Evolutionary conservation across 352 stramenopile species (phyloP).

Genomic region (Phytopythium helicoides): DNA sequence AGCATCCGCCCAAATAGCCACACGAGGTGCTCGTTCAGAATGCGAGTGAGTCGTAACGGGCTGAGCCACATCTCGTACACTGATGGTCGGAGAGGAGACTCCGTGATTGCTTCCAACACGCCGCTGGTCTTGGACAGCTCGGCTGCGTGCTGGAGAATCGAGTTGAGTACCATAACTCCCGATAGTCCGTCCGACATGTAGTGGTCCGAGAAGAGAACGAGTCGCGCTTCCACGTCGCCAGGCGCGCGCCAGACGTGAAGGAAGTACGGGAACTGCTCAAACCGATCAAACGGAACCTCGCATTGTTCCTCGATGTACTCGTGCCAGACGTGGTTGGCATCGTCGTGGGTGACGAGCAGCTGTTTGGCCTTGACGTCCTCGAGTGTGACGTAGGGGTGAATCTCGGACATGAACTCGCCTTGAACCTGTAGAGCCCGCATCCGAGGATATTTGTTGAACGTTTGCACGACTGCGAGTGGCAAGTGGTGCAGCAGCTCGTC

Average conservation of each 20-base stretch:
- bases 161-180: constrained; percentile 30
- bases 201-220: constrained; percentile 46
- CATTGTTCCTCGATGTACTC: constrained; percentile 32
- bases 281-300: constrained; percentile 36
- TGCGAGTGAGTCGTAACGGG: not conserved
- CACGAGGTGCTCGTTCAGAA: not conserved
- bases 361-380: constrained; percentile 27
- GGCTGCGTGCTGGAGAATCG: constrained; percentile 18
- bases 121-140: constrained; percentile 1
- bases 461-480: constrained; percentile 45
- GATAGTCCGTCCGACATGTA: constrained; percentile 49
- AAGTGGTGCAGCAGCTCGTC: constrained; percentile 37
- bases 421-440: constrained; percentile 39
- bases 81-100: constrained; percentile 11
- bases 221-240: constrained; percentile 7
- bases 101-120: not conserved
- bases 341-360: constrained; percentile 24
- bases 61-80: constrained; percentile 20
- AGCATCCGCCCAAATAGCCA: not conserved
- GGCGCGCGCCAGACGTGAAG: constrained; percentile 28
- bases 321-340: constrained; percentile 23
- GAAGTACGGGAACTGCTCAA: constrained; percentile 45
- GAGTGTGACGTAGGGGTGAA: constrained; percentile 33
- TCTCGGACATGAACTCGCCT: constrained; percentile 33
- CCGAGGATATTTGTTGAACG: constrained; percentile 60